Evolutionary conservation across 139 green algal species (phyloP), one percentile per base, ranked within the genome.

Genomic region (Coccomyxa sp.): DNA sequence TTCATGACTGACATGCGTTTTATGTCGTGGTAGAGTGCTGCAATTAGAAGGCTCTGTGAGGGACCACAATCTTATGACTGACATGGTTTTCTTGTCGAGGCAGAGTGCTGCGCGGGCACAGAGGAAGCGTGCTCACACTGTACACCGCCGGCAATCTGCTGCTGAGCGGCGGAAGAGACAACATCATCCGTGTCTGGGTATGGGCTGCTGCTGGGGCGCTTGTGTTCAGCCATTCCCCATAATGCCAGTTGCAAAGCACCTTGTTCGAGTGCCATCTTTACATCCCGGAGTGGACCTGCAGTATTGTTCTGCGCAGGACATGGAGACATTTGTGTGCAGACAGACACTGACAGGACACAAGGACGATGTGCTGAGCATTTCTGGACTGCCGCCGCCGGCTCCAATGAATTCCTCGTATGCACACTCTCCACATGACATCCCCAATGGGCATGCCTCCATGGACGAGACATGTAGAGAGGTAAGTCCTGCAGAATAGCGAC

Each of bases 291-390:
- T 71, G 7, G 9, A 71, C 21, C 63, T 25, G 7, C 38, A 51
- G 38, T 51, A 7, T 11, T 51, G 38, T 71, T 71, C 21, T 21
- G 63, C 21, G 63, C 97, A 95, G 94, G 94, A 98, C 88, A 85
- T 95, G 81, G 93, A 97, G 28, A 90, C 96, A 76, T 87, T 96
- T 67, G 89, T 96, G 76, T 98, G 95, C 88, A 88, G 96, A 74
- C 87, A 88, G 76, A 96, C 93, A 67, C 91, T 98, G 28, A 63
- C 88, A 11, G 95, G 95, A 28, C 95, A 98, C 89, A 93, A 92
- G 59, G 90, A 95, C 80, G 95, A 98, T 86, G 88, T 98, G 27
- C 88, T 94, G 28, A 76, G 81, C 58, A 88, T 98, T 13, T 76
- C 85, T 18, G 67, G 45, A 74, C 23, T 59, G 57, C 66, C 57